Conservation (phyloP, 225 moss, liverwort and hornwort genomes). For the Lunularia cruciata region DNA sequence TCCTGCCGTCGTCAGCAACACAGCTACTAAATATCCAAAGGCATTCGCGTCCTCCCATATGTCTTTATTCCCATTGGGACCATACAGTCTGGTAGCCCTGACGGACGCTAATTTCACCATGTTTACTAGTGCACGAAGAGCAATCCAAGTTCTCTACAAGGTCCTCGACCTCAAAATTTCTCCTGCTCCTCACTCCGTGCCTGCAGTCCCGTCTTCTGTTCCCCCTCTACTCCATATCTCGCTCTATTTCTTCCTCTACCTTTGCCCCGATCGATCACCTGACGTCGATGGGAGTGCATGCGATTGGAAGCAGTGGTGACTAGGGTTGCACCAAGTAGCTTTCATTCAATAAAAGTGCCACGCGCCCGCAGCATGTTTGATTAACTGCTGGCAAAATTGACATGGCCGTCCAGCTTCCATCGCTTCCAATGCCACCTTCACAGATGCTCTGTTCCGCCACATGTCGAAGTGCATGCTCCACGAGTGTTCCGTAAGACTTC, state of each 20-base stretch:
- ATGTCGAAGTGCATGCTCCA: conserved; percentile 4
- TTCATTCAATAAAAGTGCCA: background rate
- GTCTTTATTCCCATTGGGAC: conserved; percentile 42
- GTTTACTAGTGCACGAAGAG: background rate
- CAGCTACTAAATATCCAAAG: conserved; percentile 51
- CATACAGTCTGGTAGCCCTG: conserved; percentile 54
- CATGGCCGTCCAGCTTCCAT: background rate
- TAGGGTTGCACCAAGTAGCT: background rate
- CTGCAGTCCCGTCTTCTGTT: background rate
- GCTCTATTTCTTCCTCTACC: background rate
- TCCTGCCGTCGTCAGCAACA: conserved; percentile 46
- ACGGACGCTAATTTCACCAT: conserved; percentile 76
- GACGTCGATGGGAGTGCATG: conserved; percentile 1
- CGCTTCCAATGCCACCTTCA: background rate
- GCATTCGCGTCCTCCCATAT: conserved; percentile 60
- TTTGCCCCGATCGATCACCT: background rate
- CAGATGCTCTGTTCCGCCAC: background rate
- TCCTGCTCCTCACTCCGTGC: background rate
- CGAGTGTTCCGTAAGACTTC: background rate
- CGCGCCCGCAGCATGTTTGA: conserved; percentile 1
- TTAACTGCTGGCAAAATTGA: conserved; percentile 4
- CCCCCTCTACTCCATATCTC: background rate
- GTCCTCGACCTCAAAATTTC: background rate
- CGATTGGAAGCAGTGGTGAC: background rate
- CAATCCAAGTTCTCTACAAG: background rate